Conservation (phyloP, 1,139 yeast species). For the Pichia sp. region DNA sequence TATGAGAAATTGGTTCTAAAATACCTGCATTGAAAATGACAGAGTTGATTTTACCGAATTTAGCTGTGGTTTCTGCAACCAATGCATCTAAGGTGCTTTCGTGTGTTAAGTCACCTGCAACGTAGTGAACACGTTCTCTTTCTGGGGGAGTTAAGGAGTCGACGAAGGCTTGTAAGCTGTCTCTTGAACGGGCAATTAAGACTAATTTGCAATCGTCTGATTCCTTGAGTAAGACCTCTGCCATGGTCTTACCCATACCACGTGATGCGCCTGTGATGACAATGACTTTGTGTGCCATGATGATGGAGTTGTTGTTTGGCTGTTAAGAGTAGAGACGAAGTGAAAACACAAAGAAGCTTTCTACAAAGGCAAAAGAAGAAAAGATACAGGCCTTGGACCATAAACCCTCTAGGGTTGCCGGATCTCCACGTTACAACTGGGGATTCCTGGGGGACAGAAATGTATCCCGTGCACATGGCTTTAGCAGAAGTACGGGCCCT, state of each 20-base stretch:
- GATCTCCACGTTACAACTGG: no score
- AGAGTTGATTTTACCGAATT: slow-evolving; percentile 64
- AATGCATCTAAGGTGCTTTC: slow-evolving; percentile 39
- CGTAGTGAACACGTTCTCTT: slow-evolving; percentile 47
- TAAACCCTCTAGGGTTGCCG: no score
- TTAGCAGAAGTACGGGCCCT: no score
- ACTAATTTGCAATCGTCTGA: slow-evolving; percentile 45
- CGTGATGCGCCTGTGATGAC: slow-evolving; percentile 69
- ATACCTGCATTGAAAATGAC: slow-evolving; percentile 86
- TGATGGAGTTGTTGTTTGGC: background rate
- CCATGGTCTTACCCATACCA: slow-evolving; percentile 79
- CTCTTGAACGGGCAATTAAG: slow-evolving; percentile 70
- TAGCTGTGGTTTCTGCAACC: slow-evolving; percentile 45
- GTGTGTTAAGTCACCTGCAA: slow-evolving; percentile 68
- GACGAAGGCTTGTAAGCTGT: slow-evolving; percentile 43
- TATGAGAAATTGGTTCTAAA: slow-evolving; percentile 68
- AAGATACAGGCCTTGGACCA: no score
- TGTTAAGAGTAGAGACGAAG: background rate
- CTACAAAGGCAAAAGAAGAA: no score
- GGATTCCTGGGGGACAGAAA: no score
- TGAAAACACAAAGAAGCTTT: no score
- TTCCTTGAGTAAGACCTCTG: slow-evolving; percentile 45
- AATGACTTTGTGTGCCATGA: slow-evolving; percentile 32
- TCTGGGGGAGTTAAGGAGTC: slow-evolving; percentile 37
- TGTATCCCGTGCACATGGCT: no score